Conservation (phyloP, 2,329 filamentous ascomycete genomes). For the Trichoderma oligosporum region DNA sequence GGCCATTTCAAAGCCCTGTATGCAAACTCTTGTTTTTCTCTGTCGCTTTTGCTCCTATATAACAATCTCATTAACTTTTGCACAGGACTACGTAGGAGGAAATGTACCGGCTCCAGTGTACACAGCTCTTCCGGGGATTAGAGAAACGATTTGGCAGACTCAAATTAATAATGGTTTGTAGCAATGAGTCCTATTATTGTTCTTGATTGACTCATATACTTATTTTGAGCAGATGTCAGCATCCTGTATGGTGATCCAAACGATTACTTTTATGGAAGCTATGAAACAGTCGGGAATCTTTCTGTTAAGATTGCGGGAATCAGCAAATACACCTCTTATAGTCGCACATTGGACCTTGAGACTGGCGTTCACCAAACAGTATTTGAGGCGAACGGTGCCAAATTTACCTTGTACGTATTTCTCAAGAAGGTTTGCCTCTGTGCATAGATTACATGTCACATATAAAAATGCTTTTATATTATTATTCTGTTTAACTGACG, state of each 20-base stretch:
- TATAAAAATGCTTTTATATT: too few species aligned
- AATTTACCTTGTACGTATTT: slow-evolving; percentile 22
- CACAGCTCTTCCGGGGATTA: slow-evolving; percentile 20
- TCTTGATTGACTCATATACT: not conserved
- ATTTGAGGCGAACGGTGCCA: slow-evolving; percentile 13
- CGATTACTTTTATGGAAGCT: slow-evolving; percentile 21
- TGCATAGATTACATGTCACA: too few species aligned
- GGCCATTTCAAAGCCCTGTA: slow-evolving; percentile 22
- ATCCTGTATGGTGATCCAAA: slow-evolving; percentile 18
- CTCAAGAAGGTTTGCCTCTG: too few species aligned
- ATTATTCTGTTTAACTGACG: not conserved
- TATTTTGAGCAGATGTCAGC: slow-evolving; percentile 17
- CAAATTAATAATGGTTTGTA: slow-evolving; percentile 15
- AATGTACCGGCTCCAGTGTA: slow-evolving; percentile 18
- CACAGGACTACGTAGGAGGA: slow-evolving; percentile 22
- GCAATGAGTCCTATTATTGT: not conserved
- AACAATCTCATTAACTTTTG: not conserved
- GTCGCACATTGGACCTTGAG: slow-evolving; percentile 19
- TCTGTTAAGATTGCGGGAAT: slow-evolving; percentile 20
- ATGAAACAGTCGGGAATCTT: slow-evolving; percentile 23
- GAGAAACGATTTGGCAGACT: slow-evolving; percentile 21
- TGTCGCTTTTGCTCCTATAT: not conserved
- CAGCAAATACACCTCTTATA: slow-evolving; percentile 15
- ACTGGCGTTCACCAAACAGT: slow-evolving; percentile 16
- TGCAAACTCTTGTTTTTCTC: not conserved